Percentiles rank a stretch among this genome's conserved stretches.
Conservation (phyloP, 352 stramenopile genomes). For the Aphanomyces stellatus region DNA sequence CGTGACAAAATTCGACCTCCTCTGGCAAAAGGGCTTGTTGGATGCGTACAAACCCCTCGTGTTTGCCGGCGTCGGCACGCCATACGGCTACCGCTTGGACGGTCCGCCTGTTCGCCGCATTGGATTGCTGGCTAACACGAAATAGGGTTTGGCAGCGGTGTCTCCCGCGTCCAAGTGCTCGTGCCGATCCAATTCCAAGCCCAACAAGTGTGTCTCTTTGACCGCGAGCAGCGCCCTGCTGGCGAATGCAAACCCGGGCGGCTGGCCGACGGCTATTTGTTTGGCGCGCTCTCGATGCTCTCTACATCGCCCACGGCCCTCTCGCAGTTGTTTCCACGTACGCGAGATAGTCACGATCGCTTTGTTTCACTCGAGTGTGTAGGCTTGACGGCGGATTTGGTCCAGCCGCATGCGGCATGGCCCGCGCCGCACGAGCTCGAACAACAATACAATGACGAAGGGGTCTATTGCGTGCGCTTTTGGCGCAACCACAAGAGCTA, state of each 20-base stretch:
- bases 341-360: not conserved
- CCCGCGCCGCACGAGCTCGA: slow-evolving; percentile 41
- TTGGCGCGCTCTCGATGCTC: slow-evolving; percentile 71
- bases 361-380: slow-evolving; percentile 32
- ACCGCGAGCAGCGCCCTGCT: slow-evolving; percentile 49
- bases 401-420: slow-evolving; percentile 22
- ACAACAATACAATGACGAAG: slow-evolving; percentile 83
- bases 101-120: slow-evolving; percentile 27
- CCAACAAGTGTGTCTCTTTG: slow-evolving; percentile 70
- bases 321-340: slow-evolving; percentile 55
- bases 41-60: slow-evolving; percentile 71
- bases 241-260: slow-evolving; percentile 48
- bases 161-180: slow-evolving; percentile 66
- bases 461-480: slow-evolving; percentile 80
- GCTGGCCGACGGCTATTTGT: slow-evolving; percentile 69
- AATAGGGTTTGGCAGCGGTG: slow-evolving; percentile 26
- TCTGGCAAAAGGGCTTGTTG: slow-evolving; percentile 78
- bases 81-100: slow-evolving; percentile 61
- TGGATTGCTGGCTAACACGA: no score
- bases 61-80: slow-evolving; percentile 62
- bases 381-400: slow-evolving; percentile 44
- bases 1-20: slow-evolving; percentile 66
- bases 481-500: slow-evolving; percentile 77
- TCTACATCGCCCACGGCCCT: slow-evolving; percentile 66
- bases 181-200: slow-evolving; percentile 73